Conservation (phyloP, 306 rosid genomes). For the Fragaria nilgerrensis region DNA sequence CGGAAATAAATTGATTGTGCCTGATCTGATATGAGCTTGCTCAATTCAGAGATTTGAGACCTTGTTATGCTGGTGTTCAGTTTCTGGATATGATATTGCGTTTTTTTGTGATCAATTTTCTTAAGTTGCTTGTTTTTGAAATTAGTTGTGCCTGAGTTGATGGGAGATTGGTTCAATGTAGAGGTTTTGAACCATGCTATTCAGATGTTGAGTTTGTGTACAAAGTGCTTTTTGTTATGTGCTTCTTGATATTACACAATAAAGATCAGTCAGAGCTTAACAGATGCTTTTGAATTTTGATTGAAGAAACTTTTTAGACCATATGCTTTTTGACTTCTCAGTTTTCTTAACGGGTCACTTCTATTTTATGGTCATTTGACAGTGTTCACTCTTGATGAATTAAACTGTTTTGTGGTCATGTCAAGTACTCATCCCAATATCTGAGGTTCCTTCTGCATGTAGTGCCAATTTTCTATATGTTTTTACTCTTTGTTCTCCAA, state of each 20-base stretch:
- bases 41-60: background rate
- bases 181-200: background rate
- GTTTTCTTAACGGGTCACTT: background rate
- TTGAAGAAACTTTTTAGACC: background rate
- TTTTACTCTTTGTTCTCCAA: background rate
- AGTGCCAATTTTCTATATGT: background rate
- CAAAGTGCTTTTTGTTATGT: background rate
- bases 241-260: background rate
- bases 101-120: background rate
- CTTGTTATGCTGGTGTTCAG: background rate
- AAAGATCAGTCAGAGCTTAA: background rate
- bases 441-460: background rate
- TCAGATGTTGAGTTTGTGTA: background rate
- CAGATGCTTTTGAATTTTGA: background rate
- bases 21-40: slow-evolving; percentile 3
- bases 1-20: background rate
- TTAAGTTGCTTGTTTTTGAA: background rate
- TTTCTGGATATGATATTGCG: background rate
- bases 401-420: background rate
- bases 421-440: background rate
- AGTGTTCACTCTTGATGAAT: background rate
- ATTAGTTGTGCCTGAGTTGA: background rate
- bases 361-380: background rate
- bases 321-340: background rate
- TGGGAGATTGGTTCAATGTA: background rate